Evolutionary conservation across 2,329 filamentous ascomycete species (phyloP).

Genomic region (Cladosporium phlei): DNA sequence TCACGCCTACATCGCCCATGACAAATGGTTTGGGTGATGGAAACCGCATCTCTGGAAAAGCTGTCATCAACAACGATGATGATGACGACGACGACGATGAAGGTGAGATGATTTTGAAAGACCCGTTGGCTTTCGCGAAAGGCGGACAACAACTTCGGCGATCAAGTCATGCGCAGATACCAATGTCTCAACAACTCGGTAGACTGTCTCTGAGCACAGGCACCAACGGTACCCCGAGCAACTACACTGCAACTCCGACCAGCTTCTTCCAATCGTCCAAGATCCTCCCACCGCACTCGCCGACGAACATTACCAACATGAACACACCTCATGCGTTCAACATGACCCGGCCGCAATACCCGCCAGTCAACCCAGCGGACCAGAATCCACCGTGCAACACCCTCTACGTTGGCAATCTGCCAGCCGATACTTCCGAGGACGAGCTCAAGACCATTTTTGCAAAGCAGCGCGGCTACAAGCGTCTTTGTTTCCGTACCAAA

Average conservation of each 20-base stretch:
- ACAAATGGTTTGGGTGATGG: slow-evolving; percentile 63
- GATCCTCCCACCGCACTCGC: slow-evolving; percentile 46
- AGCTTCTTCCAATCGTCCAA: slow-evolving; percentile 49
- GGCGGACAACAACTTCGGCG: slow-evolving; percentile 58
- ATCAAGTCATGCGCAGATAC: slow-evolving; percentile 67
- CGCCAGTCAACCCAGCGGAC: slow-evolving; percentile 87
- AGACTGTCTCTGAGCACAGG: slow-evolving; percentile 67
- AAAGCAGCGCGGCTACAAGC: slow-evolving; percentile 89
- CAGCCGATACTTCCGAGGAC: slow-evolving; percentile 87
- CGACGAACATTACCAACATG: slow-evolving; percentile 52
- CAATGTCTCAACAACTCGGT: slow-evolving; percentile 59
- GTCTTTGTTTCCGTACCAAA: slow-evolving; percentile 91
- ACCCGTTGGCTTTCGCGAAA: slow-evolving; percentile 69
- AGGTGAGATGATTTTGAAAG: slow-evolving; percentile 65
- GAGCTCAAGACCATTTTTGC: slow-evolving; percentile 92
- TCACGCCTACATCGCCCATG: slow-evolving; percentile 69
- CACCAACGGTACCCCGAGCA: slow-evolving; percentile 35
- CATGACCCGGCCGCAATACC: slow-evolving; percentile 64
- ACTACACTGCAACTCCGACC: slow-evolving; percentile 40
- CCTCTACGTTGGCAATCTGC: slow-evolving; percentile 94
- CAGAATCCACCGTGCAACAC: slow-evolving; percentile 98
- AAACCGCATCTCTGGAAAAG: slow-evolving; percentile 60
- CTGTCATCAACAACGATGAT: slow-evolving; percentile 65
- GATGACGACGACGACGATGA: slow-evolving; percentile 66
- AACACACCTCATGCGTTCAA: slow-evolving; percentile 45